Base-by-base conservation (phyloP, 768 basidiomycete genomes). In the Amanita molliuscula region DNA sequence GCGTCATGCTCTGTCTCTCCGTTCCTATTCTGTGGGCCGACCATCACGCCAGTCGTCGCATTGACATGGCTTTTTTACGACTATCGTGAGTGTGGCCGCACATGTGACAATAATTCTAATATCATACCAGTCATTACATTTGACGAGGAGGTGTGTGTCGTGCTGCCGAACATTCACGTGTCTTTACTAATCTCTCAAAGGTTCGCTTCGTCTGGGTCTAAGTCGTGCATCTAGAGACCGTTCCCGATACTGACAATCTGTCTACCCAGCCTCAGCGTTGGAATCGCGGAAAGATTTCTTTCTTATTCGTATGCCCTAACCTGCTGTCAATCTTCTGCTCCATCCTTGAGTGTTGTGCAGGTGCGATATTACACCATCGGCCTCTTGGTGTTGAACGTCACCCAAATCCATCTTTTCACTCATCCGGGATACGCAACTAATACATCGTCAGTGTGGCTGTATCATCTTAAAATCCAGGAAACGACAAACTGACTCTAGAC, bases 401-500 rank as follows among this genome's bases (percentile, higher is more conserved):
- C 20, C 44, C 15, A 46, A 46, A 34, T 46, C 6, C 44, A 46
- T 21, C 20, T 18, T 40, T 48, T 25, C 28, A 29, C 69, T 7
- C 56, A 60, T 21, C 70, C 65, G 6, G 70, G 68, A 7, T 61
- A 73, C 6, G 61, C 67, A 1, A 65, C 58, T 0, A 57, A 68
- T 28, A 61, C 54, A 25, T 48, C 71, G 70, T 73, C 55, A 61
- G 26, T 11, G 6, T 28, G 16, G 23, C 31, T 23, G 3, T 31
- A 13, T 31, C 31, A 35, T 23, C 6, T 9, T 21, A 2, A 6
- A 16, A 6, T 23, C 1, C 29, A 26, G 13, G 28, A 8, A n/a
- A 40, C 7, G 28, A 7, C 47, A 15, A 10, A 9, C 45, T 46
- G 31, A 48, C 15, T 3, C 31, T 42, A n/a, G 33, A 34, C 18